phyloP scores from a whole-genome alignment of 129 eudicot species.

The Gnaphalium uliginosum region DNA sequence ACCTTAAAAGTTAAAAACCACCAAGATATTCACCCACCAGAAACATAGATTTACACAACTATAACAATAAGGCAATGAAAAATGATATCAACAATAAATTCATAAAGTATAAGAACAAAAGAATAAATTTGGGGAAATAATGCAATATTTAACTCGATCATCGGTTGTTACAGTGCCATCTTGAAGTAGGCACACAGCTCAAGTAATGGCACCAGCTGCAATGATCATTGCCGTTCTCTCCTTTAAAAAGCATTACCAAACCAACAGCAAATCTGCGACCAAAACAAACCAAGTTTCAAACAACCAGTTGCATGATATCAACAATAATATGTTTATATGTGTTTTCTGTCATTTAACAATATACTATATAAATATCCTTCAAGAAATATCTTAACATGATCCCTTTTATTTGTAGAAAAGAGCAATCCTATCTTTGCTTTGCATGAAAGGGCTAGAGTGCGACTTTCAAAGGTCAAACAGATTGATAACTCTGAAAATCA shows the following conservation, averaged over 20 bases:
- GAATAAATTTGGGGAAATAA: conserved; percentile 9
- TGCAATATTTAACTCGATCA: conserved; percentile 25
- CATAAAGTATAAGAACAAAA: conserved; percentile 25
- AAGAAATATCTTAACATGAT: too few species aligned
- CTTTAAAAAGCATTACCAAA: conserved; percentile 73
- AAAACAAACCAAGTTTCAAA: background rate
- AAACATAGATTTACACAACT: conserved; percentile 16
- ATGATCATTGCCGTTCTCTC: conserved; percentile 69
- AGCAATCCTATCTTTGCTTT: background rate
- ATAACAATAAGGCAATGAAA: background rate
- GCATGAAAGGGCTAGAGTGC: background rate
- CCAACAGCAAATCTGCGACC: conserved; percentile 61
- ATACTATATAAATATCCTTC: background rate
- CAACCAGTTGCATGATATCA: too few species aligned
- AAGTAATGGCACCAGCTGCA: conserved; percentile 96
- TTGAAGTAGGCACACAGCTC: conserved; percentile 85
- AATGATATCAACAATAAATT: conserved; percentile 16
- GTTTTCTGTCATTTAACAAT: too few species aligned
- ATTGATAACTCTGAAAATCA: background rate
- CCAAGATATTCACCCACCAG: background rate
- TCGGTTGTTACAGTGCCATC: conserved; percentile 67
- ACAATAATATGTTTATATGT: too few species aligned
- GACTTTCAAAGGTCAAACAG: conserved; percentile 12
- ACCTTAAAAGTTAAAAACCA: conserved; percentile 17
- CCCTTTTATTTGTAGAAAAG: too few species aligned